A percentile compares a stretch with the other conserved stretches of the same genome.
Evolutionary conservation across 257 asterid genomes (phyloP).

Genomic region (Coffea eugenioides): DNA sequence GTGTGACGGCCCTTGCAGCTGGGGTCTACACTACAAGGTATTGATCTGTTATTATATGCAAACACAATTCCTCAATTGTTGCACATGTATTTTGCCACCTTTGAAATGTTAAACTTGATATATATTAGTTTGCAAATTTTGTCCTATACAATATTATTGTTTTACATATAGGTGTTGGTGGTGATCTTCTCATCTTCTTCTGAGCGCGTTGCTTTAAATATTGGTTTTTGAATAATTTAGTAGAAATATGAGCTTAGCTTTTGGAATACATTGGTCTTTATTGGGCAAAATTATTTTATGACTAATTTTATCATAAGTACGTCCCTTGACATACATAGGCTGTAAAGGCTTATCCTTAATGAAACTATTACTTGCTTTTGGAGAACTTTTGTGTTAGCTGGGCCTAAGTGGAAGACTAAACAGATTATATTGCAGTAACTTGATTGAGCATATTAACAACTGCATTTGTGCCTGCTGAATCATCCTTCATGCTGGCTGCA

Average conservation of each 20-base stretch:
- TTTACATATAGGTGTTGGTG: not conserved
- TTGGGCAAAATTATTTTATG: no score
- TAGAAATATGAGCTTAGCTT: not conserved
- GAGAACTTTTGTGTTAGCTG: no score
- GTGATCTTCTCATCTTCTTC: no score
- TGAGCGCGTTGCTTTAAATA: not conserved
- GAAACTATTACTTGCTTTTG: no score
- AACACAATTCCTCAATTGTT: not conserved
- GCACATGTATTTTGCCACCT: not conserved
- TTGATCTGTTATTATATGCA: constrained; percentile 4
- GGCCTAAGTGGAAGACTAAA: not conserved
- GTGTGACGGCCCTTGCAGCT: constrained; percentile 96
- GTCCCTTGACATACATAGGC: not conserved
- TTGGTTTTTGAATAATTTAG: not conserved
- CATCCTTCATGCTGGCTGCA: not conserved
- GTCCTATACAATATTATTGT: not conserved
- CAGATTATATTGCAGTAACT: not conserved
- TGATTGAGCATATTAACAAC: not conserved
- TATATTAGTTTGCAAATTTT: not conserved
- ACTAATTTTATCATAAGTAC: no score
- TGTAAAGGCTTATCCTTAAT: no score
- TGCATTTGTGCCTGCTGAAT: not conserved
- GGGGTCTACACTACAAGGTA: constrained; percentile 97
- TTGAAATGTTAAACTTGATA: not conserved
- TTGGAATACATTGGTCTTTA: not conserved